Evolutionary conservation across 139 green algal species (phyloP), one percentile per base, ranked within the genome.

Genomic region (Edaphochlamys debaryana): DNA sequence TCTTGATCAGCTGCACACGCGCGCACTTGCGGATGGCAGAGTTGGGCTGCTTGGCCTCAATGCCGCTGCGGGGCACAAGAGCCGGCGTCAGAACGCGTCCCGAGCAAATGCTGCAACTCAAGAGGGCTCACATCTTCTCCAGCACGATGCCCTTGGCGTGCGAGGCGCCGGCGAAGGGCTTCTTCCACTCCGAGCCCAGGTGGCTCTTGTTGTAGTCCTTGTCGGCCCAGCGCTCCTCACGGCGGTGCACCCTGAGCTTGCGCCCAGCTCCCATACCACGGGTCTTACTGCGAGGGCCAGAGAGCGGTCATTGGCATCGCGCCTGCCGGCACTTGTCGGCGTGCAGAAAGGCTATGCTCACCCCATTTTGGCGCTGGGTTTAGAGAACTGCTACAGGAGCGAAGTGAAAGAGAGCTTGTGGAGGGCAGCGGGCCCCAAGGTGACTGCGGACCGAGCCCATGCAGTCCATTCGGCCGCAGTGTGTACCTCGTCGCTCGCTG

Each of bases 11-110:
- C 96, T 99, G 98, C 86, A 99, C 98, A 91, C 98, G 95, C 29
- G 95, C 96, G 89, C 98, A 99, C 95, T 99, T 99, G 77, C 98
- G 96, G 86, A 99, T 99, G 85, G 98, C 98, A 52, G 97, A 99
- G 95, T 99, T 99, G 85, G 98, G 98, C 98, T 99, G 98, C 93
- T 99, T 99, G 84, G 98, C 98, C 95, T 99, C 98, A 95, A 99
- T 99, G 86, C 98, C 98, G 86, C 94, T 98, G 93, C 90, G 48
- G 54, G 38, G 56, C 32, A 48, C 25, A 41, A 41, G n/a, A 48
- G 15, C 0, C 41, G 8, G 41, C 0, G 25, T 52, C 37, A 72
- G 45, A 54, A 54, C 45, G 45, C 13, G 45, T 1, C 37, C 40
- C 15, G 62, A 13, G 41, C 20, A n/a, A 38, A 23, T 40, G 19